These are phyloP conservation scores for Lachnellula cervina DNA, from an alignment of 2,329 filamentous ascomycete species.

Conservation along the genomic window DNA sequence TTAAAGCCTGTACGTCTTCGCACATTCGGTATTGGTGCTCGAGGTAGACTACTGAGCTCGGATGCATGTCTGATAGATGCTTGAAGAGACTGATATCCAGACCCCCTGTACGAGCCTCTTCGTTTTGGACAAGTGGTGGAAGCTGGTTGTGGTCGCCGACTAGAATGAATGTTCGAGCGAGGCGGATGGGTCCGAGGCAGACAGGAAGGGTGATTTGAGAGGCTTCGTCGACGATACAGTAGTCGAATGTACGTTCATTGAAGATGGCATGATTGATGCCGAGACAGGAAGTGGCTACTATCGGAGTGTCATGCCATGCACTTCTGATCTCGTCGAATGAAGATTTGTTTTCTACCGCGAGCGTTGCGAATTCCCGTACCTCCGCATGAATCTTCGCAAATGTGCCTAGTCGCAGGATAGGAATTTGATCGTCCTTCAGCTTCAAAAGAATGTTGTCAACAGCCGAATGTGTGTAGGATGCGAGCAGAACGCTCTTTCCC, in stretches of 20 bases:
- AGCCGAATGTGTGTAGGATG: conserved; percentile 94
- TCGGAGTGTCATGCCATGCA: conserved; percentile 77
- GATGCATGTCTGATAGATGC: conserved; percentile 82
- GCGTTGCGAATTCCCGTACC: conserved; percentile 76
- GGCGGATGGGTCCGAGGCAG: conserved; percentile 86
- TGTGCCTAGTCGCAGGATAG: conserved; percentile 79
- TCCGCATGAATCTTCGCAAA: conserved; percentile 82
- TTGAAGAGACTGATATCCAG: conserved; percentile 94
- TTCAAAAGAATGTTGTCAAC: conserved; percentile 98
- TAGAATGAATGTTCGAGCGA: conserved; percentile 88
- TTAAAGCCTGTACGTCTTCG: conserved; percentile 90
- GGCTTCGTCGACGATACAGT: conserved; percentile 97
- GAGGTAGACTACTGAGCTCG: conserved; percentile 80
- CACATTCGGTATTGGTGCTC: conserved; percentile 99
- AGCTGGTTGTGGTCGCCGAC: conserved; percentile 97
- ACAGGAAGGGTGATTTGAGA: conserved; percentile 96
- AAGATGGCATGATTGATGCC: conserved; percentile 88
- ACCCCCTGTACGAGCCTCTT: conserved; percentile 77
- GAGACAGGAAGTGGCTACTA: conserved; percentile 93
- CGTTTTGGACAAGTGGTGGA: conserved; percentile 89
- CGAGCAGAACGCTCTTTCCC: conserved; percentile 86
- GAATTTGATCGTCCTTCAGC: conserved; percentile 71
- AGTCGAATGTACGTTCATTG: conserved; percentile 85
- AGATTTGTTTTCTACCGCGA: conserved; percentile 68
- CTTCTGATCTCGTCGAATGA: conserved; percentile 79